Evolutionary conservation across 257 asterid genomes (phyloP).

Genomic region (Gynochthodes officinalis): DNA sequence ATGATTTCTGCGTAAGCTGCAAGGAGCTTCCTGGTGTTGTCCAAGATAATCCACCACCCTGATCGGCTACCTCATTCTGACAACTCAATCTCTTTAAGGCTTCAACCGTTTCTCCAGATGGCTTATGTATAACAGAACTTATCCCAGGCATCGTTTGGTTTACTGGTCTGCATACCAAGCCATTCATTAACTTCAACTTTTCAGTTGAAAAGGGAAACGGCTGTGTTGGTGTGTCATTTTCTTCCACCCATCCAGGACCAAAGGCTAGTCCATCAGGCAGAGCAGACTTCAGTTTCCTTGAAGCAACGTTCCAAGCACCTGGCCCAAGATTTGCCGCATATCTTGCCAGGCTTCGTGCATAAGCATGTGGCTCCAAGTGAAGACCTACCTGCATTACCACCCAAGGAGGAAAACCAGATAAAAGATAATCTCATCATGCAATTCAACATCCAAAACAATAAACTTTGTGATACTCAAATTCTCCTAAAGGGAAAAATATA

Average conservation of each 20-base stretch:
- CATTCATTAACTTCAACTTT: conserved; percentile 37
- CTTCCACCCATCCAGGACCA: conserved; percentile 98
- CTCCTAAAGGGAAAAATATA: conserved; percentile 2
- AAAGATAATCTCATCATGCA: neutral
- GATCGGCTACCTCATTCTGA: conserved; percentile 42
- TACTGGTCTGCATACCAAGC: conserved; percentile 27
- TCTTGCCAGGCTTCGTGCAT: conserved; percentile 81
- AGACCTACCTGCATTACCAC: conserved; percentile 65
- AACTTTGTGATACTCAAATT: neutral
- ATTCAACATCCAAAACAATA: neutral
- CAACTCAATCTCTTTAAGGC: conserved; percentile 57
- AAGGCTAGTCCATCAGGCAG: conserved; percentile 63
- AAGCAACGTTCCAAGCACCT: conserved; percentile 74
- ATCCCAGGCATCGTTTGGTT: conserved; percentile 36
- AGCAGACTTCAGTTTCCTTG: conserved; percentile 46
- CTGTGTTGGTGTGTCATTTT: conserved; percentile 40
- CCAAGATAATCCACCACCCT: conserved; percentile 32
- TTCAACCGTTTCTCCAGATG: conserved; percentile 51
- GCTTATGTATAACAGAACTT: conserved; percentile 28
- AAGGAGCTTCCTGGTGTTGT: conserved; percentile 23
- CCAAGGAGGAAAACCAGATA: neutral
- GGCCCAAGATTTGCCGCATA: conserved; percentile 90
- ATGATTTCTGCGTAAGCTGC: conserved; percentile 44
- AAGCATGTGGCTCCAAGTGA: conserved; percentile 65
- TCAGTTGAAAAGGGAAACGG: conserved; percentile 36